Evolutionary conservation across 2,329 filamentous ascomycete genomes (phyloP), one percentile per base, ranked within the genome.

Genomic region (Dactylellina haptotyla): DNA sequence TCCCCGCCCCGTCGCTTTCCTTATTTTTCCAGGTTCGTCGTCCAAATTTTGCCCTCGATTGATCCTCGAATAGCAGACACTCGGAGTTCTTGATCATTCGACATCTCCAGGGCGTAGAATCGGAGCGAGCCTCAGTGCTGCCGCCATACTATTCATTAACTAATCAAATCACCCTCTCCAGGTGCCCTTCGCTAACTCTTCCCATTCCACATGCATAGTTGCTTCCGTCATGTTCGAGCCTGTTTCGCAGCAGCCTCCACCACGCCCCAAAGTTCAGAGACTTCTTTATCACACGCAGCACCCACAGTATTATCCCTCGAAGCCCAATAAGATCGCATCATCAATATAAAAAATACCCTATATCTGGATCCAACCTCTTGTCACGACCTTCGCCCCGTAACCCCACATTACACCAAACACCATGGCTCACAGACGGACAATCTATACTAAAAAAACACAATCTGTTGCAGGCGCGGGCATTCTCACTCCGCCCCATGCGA

Each of bases 401-500:
- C 20, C 25, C n/a, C 4, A 2, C 23, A 10, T 5, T 16, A 2
- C 20, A 12, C 28, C 66, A 43, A 43, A 14, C 34, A 20, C 30
- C 26, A 45, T 32, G 43, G 6, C 14, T 48, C 26, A 18, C 43
- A 10, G 32, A 12, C 10, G 25, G 34, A 8, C 18, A 50, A 23
- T 18, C 34, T 8, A 26, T 41, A 25, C 28, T 63, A 32, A 16
- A 10, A 48, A 45, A 26, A 32, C 14, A 41, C 3, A 41, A n/a
- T 18, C 14, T 26, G 5, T n/a, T 61, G 14, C 67, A 65, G 28
- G 30, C 59, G n/a, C 45, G 69, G 20, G 23, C 54, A 4, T 63
- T 75, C 32, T 75, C 56, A 16, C 57, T 75, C 20, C 70, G 70
- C 10, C 62, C 70, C 2, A 48, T 69, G 56, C 57, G 64, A 18